phyloP scores from a whole-genome alignment of 108 stramenopile species.

The Cyclotella baltica region DNA sequence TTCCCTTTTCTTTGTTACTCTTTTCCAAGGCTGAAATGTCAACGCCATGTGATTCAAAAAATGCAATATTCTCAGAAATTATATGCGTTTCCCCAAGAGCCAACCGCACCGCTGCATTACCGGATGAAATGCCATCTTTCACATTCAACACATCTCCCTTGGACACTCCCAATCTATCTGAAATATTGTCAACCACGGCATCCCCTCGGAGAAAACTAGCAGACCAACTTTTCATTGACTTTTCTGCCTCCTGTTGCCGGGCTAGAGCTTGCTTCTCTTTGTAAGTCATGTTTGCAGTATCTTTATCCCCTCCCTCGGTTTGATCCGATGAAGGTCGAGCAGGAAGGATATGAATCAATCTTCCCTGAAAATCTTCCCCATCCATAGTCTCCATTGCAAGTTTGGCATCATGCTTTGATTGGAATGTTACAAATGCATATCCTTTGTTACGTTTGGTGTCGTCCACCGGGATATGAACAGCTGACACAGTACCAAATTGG shows the following conservation, averaged over 20 bases:
- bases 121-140: slow-evolving; percentile 86
- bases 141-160: slow-evolving; percentile 94
- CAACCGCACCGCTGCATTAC: slow-evolving; percentile 93
- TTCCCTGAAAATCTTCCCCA: slow-evolving; percentile 86
- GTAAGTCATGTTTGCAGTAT: slow-evolving; percentile 65
- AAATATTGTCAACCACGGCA: slow-evolving; percentile 94
- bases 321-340: slow-evolving; percentile 66
- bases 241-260: slow-evolving; percentile 84
- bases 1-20: slow-evolving; percentile 33
- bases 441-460: slow-evolving; percentile 91
- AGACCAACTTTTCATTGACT: slow-evolving; percentile 84
- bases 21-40: slow-evolving; percentile 88
- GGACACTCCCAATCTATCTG: slow-evolving; percentile 83
- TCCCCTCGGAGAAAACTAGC: slow-evolving; percentile 95
- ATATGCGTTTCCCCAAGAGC: slow-evolving; percentile 97
- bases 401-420: slow-evolving; percentile 59
- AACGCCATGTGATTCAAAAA: slow-evolving; percentile 89
- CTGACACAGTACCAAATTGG: slow-evolving; percentile 70
- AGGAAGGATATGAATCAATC: slow-evolving; percentile 87
- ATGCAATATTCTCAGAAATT: slow-evolving; percentile 92
- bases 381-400: slow-evolving; percentile 72
- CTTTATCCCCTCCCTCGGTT: slow-evolving; percentile 10
- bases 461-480: slow-evolving; percentile 96
- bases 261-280: slow-evolving; percentile 91
- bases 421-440: slow-evolving; percentile 94